These are phyloP conservation scores for Peronospora belbahrii DNA, from an alignment of 352 stramenopile species.

Conservation along the genomic window DNA sequence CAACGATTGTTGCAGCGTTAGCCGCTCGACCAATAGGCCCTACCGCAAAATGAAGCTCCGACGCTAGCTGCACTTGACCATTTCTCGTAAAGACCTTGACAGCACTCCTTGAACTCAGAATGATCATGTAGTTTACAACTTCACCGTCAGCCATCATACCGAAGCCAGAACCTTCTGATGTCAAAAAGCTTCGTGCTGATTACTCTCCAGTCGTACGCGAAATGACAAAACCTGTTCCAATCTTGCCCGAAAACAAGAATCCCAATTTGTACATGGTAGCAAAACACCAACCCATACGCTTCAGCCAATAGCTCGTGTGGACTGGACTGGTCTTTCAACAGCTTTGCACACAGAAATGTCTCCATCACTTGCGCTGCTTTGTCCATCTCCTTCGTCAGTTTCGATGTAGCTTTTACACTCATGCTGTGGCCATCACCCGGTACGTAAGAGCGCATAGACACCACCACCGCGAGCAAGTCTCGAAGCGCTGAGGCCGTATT, in stretches of 20 bases:
- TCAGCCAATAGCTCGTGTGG: constrained; percentile 61
- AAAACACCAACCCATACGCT: constrained; percentile 68
- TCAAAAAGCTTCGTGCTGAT: constrained; percentile 66
- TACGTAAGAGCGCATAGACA: constrained; percentile 23
- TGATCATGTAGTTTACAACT: constrained; percentile 77
- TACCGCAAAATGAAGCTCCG: no score
- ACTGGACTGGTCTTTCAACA: constrained; percentile 78
- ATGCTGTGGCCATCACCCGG: constrained; percentile 37
- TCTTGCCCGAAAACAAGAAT: no score
- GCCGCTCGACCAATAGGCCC: no score
- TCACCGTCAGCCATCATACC: constrained; percentile 81
- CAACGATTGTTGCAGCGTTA: constrained; percentile 54
- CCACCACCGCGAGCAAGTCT: constrained; percentile 40
- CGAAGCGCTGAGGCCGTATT: constrained; percentile 33
- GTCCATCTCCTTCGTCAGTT: constrained; percentile 59
- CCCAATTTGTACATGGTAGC: constrained; percentile 77
- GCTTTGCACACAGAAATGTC: constrained; percentile 59
- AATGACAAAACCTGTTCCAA: no score
- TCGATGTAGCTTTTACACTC: constrained; percentile 40
- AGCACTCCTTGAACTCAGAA: constrained; percentile 59
- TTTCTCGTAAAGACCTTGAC: constrained; percentile 79
- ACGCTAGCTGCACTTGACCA: constrained; percentile 66
- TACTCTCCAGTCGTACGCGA: constrained; percentile 64
- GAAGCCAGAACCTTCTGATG: constrained; percentile 60
- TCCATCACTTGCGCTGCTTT: constrained; percentile 62